phyloP scores from a whole-genome alignment of 2,329 filamentous ascomycete genomes.

The Cladosporium halotolerans region DNA sequence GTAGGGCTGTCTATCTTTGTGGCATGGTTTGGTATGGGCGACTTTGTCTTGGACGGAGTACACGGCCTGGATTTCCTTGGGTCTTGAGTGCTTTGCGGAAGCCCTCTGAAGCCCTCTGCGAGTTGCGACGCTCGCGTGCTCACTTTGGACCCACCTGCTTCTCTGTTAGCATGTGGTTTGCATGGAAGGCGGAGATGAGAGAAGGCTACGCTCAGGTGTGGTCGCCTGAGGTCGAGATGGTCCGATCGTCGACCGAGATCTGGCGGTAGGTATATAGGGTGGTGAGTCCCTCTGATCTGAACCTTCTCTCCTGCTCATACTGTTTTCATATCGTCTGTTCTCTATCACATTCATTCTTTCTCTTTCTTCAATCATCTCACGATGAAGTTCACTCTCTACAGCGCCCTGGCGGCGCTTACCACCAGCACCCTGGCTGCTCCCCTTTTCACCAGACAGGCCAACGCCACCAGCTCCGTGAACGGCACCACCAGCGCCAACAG shows the following conservation, averaged over 20 bases:
- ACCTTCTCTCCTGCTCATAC: background rate
- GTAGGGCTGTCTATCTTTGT: no score
- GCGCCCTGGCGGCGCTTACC: conserved; percentile 24
- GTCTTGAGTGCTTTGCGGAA: no score
- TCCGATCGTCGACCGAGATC: background rate
- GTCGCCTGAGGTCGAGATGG: no score
- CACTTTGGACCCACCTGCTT: no score
- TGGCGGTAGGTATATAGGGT: conserved; percentile 1
- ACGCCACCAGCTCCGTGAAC: background rate
- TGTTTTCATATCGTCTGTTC: background rate
- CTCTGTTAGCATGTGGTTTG: no score
- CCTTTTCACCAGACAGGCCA: conserved; percentile 11
- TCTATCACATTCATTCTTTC: background rate
- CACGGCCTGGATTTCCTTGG: no score
- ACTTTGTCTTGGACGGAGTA: no score
- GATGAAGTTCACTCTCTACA: conserved; percentile 4
- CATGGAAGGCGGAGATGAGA: no score
- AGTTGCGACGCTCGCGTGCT: no score
- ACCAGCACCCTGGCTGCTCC: conserved; percentile 19
- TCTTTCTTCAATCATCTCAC: background rate
- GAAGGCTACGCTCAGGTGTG: no score
- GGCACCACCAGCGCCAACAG: background rate
- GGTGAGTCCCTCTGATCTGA: background rate
- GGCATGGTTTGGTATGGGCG: no score
- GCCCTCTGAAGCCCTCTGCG: no score